Evolutionary conservation across 768 basidiomycete genomes (phyloP), one percentile per base, ranked within the genome.

Genomic region (Kwoniella pini): DNA sequence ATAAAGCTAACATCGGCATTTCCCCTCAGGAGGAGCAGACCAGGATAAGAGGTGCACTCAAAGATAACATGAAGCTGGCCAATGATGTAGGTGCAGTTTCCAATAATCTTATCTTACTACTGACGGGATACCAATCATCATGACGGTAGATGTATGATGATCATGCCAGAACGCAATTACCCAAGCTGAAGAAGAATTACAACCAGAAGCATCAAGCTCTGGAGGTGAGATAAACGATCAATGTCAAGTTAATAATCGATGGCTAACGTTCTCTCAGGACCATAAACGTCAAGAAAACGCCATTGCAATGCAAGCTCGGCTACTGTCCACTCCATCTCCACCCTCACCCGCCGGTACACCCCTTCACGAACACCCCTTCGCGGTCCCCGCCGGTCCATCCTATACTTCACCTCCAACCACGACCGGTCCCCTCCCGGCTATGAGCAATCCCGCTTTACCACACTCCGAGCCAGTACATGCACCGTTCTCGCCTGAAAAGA

Each of bases 21-120:
- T n/a, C n/a, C n/a, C n/a, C n/a, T n/a, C n/a, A 92, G 90, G 91
- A 94, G 68, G 88, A 87, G 11, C 92, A 95, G 80, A 90, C 91
- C 54, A 85, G 93, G 36, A 94, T 91, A n/a, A 84, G 90, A 46
- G 90, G 90, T 74, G 86, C 90, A 26, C 88, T 96, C 76, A 91
- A 89, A 75, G 92, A 95, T 71, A 92, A 94, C 74, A 78, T 94
- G 56, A 92, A 91, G 77, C 85, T 86, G 9, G 90, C 91, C 0
- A 81, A 81, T n/a, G 71, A 73, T 51, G 71, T 72, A 40, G 49
- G 70, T 58, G 17, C 19, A 19, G n/a, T 40, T 28, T 28, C 11
- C n/a, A 10, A 2, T 17, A 19, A n/a, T 0, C 33, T 21, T 26
- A 13, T 28, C 1, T 46, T 22, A 26, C 17, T 10, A 27, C 28